These are phyloP conservation scores for Saccharomycopsis guyanensis DNA, from an alignment of 805 yeast species.

Conservation along the genomic window DNA sequence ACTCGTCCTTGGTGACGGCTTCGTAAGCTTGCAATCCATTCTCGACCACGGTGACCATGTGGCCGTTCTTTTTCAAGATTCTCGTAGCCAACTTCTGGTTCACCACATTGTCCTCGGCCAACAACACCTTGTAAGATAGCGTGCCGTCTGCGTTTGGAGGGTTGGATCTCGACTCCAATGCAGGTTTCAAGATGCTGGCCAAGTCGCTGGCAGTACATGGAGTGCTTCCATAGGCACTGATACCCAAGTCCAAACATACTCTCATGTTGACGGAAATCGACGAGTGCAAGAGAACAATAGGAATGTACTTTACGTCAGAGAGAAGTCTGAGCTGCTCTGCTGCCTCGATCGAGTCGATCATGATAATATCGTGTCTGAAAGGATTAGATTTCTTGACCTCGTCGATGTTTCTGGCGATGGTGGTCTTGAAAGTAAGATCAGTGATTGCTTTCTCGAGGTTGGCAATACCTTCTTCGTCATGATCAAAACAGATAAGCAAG, in stretches of 20 bases:
- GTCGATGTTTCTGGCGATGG: constrained; percentile 46
- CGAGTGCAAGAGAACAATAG: constrained; percentile 71
- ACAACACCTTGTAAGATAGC: constrained; percentile 60
- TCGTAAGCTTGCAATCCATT: constrained; percentile 80
- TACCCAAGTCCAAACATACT: constrained; percentile 77
- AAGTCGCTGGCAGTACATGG: constrained; percentile 78
- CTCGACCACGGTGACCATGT: constrained; percentile 75
- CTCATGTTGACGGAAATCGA: constrained; percentile 73
- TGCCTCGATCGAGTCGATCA: constrained; percentile 71
- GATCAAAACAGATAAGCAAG: constrained; percentile 61
- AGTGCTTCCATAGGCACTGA: constrained; percentile 80
- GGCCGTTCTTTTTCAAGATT: constrained; percentile 80
- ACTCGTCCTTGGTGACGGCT: constrained; percentile 57
- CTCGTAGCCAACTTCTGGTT: constrained; percentile 84
- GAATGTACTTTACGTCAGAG: constrained; percentile 77
- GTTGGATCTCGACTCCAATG: constrained; percentile 73
- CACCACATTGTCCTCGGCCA: constrained; percentile 83
- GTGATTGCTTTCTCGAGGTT: constrained; percentile 41
- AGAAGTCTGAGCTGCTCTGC: constrained; percentile 62
- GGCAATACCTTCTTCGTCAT: constrained; percentile 39
- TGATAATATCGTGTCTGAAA: constrained; percentile 67
- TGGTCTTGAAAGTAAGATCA: constrained; percentile 54
- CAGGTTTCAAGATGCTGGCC: constrained; percentile 79
- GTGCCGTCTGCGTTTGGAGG: constrained; percentile 77
- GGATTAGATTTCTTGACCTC: constrained; percentile 49